A percentile compares a stretch with the other conserved stretches of the same genome.
phyloP scores from a whole-genome alignment of 78 protist genomes.

The Chrysochromulina tobinii region DNA sequence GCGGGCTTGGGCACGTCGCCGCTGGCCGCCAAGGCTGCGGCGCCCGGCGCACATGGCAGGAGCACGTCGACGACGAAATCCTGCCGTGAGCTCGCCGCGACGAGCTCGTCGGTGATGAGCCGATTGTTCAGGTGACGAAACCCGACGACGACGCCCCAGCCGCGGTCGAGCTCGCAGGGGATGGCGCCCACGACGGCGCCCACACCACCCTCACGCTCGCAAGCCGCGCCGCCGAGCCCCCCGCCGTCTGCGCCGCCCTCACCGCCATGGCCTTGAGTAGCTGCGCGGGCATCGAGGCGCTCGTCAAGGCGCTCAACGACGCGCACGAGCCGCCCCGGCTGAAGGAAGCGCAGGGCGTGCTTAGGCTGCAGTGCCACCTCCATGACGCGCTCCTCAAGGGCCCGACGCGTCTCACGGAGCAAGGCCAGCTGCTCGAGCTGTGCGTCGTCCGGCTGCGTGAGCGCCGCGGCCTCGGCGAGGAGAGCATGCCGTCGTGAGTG shows the following conservation, averaged over 20 bases:
- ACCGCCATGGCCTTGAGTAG: too few relatives aligned
- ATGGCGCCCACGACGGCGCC: too few relatives aligned
- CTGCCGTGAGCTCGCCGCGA: background rate
- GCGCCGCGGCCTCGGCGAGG: background rate
- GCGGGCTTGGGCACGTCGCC: background rate
- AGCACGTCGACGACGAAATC: background rate
- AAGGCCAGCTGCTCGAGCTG: background rate
- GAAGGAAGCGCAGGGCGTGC: constrained; percentile 37
- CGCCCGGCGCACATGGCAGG: background rate
- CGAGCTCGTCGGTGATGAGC: background rate
- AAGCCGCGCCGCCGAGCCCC: too few relatives aligned
- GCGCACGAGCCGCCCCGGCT: constrained; percentile 48
- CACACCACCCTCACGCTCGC: too few relatives aligned
- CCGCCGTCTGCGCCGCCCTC: too few relatives aligned
- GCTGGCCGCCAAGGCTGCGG: background rate
- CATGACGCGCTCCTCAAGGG: background rate
- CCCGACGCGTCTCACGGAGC: background rate
- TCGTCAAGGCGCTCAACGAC: background rate
- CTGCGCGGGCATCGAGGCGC: too few relatives aligned
- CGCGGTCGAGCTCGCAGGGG: constrained; percentile 53
- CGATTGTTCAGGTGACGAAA: background rate
- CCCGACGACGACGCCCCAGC: constrained; percentile 83
- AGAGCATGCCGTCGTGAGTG: background rate
- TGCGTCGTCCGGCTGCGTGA: background rate
- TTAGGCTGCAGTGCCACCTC: background rate